Conservation (phyloP, 257 asterid species). For the Nicotiana undulata region DNA sequence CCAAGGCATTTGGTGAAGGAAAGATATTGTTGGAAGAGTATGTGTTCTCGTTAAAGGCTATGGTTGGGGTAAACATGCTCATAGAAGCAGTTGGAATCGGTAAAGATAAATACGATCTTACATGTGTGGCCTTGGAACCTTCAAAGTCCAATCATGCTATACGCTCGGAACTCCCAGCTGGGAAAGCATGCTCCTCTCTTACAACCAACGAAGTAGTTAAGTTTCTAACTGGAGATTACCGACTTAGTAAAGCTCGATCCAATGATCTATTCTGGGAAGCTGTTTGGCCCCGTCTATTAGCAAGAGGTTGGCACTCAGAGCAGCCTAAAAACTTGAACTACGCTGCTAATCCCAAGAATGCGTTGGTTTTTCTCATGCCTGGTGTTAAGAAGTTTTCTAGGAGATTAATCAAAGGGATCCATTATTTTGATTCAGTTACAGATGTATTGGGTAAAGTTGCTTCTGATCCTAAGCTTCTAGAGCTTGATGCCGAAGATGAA, state of each 20-base stretch:
- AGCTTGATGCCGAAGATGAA: slow-evolving; percentile 34
- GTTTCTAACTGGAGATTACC: slow-evolving; percentile 60
- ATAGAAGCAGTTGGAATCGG: slow-evolving; percentile 71
- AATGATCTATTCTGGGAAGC: slow-evolving; percentile 87
- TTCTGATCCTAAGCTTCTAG: slow-evolving; percentile 49
- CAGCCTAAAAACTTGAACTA: slow-evolving; percentile 43
- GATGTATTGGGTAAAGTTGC: slow-evolving; percentile 65
- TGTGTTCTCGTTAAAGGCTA: slow-evolving; percentile 42
- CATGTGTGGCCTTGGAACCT: slow-evolving; percentile 45
- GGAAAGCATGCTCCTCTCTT: slow-evolving; percentile 66
- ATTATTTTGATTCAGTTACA: slow-evolving; percentile 63
- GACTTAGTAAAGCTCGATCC: slow-evolving; percentile 74
- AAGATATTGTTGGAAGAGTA: slow-evolving; percentile 44
- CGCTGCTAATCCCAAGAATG: slow-evolving; percentile 25
- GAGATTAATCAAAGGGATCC: slow-evolving; percentile 48
- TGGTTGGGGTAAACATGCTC: slow-evolving; percentile 45
- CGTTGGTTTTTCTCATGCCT: slow-evolving; percentile 60
- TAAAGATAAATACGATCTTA: slow-evolving; percentile 51
- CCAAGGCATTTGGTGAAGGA: slow-evolving; percentile 41
- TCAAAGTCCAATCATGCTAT: slow-evolving; percentile 31
- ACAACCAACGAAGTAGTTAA: slow-evolving; percentile 48
- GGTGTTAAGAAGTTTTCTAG: slow-evolving; percentile 58
- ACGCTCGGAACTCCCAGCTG: slow-evolving; percentile 61
- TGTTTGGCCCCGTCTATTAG: slow-evolving; percentile 89
- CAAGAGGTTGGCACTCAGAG: slow-evolving; percentile 81